Base-by-base conservation (phyloP, 495 filamentous ascomycete species). In the Trichoderma reesei region DNA sequence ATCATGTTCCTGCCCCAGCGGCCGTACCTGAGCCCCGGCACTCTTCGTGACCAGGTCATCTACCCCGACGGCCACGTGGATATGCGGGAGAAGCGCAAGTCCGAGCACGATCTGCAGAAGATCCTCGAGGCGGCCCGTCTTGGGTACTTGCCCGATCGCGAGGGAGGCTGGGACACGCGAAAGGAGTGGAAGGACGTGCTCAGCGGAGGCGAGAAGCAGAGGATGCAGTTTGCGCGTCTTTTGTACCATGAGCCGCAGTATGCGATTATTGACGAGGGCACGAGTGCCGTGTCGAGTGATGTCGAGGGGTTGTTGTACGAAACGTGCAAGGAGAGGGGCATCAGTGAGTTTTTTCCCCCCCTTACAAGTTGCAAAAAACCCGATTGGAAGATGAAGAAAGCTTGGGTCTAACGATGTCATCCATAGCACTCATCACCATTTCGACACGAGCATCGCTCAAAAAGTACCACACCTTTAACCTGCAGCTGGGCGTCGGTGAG, bases 171-270 rank as follows among this genome's bases (percentile, higher is more conserved):
- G 93, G 91, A 99, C 70, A 89, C 90, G 26, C 80, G 89, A 34
- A 98, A 99, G 75, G 94, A 96, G 68, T 99, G 95, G 95, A 97
- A 98, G 77, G 94, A 98, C 70, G 90, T 99, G 10, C 75, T 99
- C 18, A 91, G 87, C 65, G 95, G 95, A 11, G 95, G 95, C n/a
- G 95, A 99, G 79, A 99, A 99, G 77, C 95, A 99, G 75, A 80
- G 95, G 33, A 88, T 98, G 79, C 90, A 85, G 8, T 89, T 98
- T 68, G 95, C 95, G 8, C 80, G 95, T 60, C 71, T 98, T 31
- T 79, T 97, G 67, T 98, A 99, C 73, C 95, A 98, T 70, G 92
- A 98, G 75, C 94, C 94, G 34, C 80, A 89, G 54, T 98, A 92
- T 70, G 95, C 91, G 3, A 87, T 99, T 67, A 85, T 98, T 54